Evolutionary conservation across 2,329 filamentous ascomycete species (phyloP), one percentile per base, ranked within the genome.

Genomic region (Claviceps digitariae): DNA sequence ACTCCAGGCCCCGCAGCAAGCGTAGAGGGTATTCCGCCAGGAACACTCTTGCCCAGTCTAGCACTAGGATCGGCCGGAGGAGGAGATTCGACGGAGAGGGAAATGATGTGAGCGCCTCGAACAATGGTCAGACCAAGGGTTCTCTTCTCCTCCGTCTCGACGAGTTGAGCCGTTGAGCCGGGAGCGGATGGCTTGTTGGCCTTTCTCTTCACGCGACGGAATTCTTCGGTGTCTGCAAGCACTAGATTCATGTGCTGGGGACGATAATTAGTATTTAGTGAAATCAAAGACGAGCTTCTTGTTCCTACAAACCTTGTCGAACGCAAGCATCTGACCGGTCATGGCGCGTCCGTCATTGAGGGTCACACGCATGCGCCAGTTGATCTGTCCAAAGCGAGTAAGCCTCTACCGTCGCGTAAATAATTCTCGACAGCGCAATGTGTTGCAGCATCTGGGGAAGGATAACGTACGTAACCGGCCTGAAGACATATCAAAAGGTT

Each of bases 321-420:
- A 98, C 52, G 93, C 93, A 61, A 98, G 81, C 88, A 98, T 95
- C 71, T 97, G 90, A 57, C 90, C 93, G 43, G 90, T 90, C 84
- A 98, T 94, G 71, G 96, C 89, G 66, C 93, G 84, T 59, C 89
- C 89, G 74, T 98, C 93, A 66, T 88, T 89, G 69, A 98, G 79
- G 54, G 90, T 97, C 59, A 96, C 86, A 68, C 91, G 86, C 90
- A 98, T 97, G 72, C 91, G 89, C 78, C 95, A 97, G 77, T 98
- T 97, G 79, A 98, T 95, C 93, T 97, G 44, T 25, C 48, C 10
- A 13, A 13, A 38, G 17, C 7, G 23, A 29, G 48, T 58, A 15
- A 61, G 58, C 48, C 13, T 46, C 46, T 27, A 8, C n/a, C 20
- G 3, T 40, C 34, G 7, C 20, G 13, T 25, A 67, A 70, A 67